Evolutionary conservation across 805 yeast genomes (phyloP).

Genomic region (Naumovozyma castellii): DNA sequence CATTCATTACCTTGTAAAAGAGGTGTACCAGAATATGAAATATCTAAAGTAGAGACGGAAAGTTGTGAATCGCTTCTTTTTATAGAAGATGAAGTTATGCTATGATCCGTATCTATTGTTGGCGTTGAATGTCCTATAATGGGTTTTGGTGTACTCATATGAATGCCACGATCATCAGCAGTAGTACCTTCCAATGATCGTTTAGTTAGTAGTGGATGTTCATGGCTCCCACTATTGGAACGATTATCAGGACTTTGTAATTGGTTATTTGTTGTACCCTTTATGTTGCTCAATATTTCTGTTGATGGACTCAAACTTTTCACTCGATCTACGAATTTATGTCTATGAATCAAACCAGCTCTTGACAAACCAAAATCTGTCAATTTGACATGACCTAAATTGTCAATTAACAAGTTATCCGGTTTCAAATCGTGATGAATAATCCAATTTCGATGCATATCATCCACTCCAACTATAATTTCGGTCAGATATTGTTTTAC

Average conservation of each 20-base stretch:
- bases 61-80: constrained; percentile 25
- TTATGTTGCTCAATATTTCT: background rate
- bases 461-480: constrained; percentile 81
- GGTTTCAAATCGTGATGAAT: constrained; percentile 95
- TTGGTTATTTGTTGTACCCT: background rate
- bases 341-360: constrained; percentile 81
- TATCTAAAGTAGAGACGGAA: constrained; percentile 21
- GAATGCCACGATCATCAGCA: background rate
- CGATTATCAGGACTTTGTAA: background rate
- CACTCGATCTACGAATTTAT: constrained; percentile 30
- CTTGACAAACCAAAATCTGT: constrained; percentile 93
- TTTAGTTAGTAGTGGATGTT: background rate
- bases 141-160: background rate
- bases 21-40: constrained; percentile 25
- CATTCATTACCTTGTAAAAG: constrained; percentile 1
- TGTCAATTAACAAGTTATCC: constrained; percentile 81
- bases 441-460: constrained; percentile 78
- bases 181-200: background rate
- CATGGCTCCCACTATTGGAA: background rate
- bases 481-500: constrained; percentile 79
- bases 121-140: background rate
- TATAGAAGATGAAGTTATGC: constrained; percentile 7
- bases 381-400: constrained; percentile 78
- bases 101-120: background rate
- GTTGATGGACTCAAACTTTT: constrained; percentile 4